These are phyloP conservation scores for Pseudoscleropodium purum DNA, from an alignment of 225 moss, liverwort and hornwort species.

Conservation along the genomic window DNA sequence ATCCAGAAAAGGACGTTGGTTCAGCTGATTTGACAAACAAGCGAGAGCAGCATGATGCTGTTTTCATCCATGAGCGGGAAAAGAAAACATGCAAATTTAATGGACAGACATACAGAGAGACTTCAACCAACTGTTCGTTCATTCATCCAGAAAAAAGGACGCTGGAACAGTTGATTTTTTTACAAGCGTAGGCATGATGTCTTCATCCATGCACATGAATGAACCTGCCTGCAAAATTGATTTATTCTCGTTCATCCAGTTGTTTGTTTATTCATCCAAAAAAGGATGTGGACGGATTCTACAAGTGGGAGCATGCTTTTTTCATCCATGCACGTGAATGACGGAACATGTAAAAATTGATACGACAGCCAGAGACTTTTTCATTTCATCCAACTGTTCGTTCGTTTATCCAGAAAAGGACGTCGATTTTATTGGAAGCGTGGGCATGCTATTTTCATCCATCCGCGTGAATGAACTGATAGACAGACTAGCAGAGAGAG, in stretches of 20 bases:
- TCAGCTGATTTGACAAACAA: not conserved
- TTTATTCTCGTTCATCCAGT: no score
- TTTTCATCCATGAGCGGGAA: not conserved
- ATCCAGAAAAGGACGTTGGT: not conserved
- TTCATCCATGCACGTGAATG: no score
- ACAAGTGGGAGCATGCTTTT: no score
- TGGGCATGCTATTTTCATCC: not conserved
- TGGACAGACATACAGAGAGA: not conserved
- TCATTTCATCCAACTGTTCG: not conserved
- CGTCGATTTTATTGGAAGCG: not conserved
- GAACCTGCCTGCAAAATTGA: not conserved
- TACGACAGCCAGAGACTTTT: no score
- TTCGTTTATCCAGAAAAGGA: not conserved
- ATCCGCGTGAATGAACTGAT: not conserved
- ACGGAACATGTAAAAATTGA: no score
- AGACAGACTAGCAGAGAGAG: not conserved
- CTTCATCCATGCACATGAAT: not conserved
- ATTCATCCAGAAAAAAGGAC: not conserved
- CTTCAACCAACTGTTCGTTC: not conserved
- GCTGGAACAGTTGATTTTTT: no score
- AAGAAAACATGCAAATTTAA: not conserved
- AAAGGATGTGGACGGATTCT: no score
- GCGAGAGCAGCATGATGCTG: fast-evolving
- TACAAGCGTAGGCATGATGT: no score
- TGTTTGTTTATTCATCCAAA: no score